Evolutionary conservation across 805 yeast species (phyloP), one percentile per base, ranked within the genome.

Genomic region (Ogataea parapolymorpha): DNA sequence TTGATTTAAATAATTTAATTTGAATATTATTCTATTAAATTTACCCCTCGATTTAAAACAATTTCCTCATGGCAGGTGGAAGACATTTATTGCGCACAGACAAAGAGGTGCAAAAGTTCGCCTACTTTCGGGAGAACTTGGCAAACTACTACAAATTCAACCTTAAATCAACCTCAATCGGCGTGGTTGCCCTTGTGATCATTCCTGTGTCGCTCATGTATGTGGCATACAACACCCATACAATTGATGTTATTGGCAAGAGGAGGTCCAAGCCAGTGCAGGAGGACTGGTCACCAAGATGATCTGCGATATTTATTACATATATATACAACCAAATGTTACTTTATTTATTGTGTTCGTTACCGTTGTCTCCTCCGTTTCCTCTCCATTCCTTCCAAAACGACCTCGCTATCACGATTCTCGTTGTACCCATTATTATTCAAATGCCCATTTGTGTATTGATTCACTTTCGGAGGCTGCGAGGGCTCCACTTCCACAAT

Each of bases 1-100:
- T 15, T 15, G n/a, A 3, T 16, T 16, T 8, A 20, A 32, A 32
- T 20, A 23, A 6, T n/a, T 20, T 18, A 18, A 18, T 5, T 5
- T 18, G 20, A 18, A 18, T 18, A 18, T 18, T 6, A 18, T 35
- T 27, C 12, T 35, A 9, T 17, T n/a, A 23, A 31, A 24, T 16
- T 39, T 39, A 39, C 42, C 42, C 38, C 42, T 33, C 38, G 42
- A 33, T 31, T 31, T 18, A 12, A 13, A 31, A 7, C 23, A 5
- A 24, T 15, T n/a, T 14, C 12, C 23, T 37, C 22, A 60, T 60
- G 65, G 63, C 63, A 17, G 63, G 60, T 14, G 63, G 61, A 43
- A 60, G 65, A 60, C 65, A 60, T 42, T 47, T 62, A 38, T 56
- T 63, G 30, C 58, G 55, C 30, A 48, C 54, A 42, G 68, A 63